Percentiles rank a stretch among this genome's conserved stretches.
phyloP scores from a whole-genome alignment of 2,329 filamentous ascomycete species.

The Exophiala bonariae region DNA sequence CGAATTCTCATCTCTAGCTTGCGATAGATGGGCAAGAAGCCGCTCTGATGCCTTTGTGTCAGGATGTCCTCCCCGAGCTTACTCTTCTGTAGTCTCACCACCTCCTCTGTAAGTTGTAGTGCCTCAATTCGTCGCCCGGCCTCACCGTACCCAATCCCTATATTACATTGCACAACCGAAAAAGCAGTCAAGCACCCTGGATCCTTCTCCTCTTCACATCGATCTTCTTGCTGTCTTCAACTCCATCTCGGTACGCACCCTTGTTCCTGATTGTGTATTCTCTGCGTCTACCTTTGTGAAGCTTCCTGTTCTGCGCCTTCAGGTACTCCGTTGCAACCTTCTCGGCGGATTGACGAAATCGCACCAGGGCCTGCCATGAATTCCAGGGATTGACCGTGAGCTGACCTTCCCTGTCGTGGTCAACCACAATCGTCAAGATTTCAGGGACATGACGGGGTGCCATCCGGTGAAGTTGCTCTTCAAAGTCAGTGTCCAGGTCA shows the following conservation, averaged over 20 bases:
- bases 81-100: background rate
- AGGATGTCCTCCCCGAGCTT: background rate
- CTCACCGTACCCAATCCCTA: too few relatives aligned
- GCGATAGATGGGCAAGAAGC: too few relatives aligned
- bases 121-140: background rate
- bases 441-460: background rate
- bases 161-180: too few relatives aligned
- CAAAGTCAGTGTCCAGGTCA: conserved; percentile 19
- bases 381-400: conserved; percentile 17
- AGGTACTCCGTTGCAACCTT: conserved; percentile 27
- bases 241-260: conserved; percentile 5
- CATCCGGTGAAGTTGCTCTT: conserved; percentile 15
- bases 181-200: too few relatives aligned
- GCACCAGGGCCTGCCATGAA: conserved; percentile 21
- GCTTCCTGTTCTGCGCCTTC: conserved; percentile 20
- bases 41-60: too few relatives aligned
- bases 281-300: conserved; percentile 4
- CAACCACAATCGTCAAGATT: background rate
- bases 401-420: conserved; percentile 5
- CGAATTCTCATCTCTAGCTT: too few relatives aligned
- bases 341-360: conserved; percentile 22
- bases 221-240: conserved; percentile 14
- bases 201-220: conserved; percentile 7
- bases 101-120: conserved; percentile 1
- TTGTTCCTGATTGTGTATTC: background rate